These are phyloP conservation scores for Stagonosporopsis cucurbitacearum DNA, from an alignment of 2,329 filamentous ascomycete species.

Conservation along the genomic window DNA sequence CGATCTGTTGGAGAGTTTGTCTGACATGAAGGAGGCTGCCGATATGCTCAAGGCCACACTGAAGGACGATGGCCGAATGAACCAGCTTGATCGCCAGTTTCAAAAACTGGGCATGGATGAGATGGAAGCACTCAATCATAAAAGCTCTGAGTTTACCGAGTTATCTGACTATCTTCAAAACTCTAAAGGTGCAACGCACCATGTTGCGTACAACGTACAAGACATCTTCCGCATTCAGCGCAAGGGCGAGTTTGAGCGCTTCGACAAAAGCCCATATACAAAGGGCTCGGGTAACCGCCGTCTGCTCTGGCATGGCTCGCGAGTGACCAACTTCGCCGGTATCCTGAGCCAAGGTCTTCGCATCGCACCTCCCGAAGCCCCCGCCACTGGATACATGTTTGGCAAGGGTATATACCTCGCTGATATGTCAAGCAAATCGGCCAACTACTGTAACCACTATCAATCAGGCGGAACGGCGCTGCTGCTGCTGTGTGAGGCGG, in stretches of 20 bases:
- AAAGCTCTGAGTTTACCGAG: constrained; percentile 67
- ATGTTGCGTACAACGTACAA: constrained; percentile 65
- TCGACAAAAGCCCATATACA: constrained; percentile 63
- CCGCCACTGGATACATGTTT: constrained; percentile 83
- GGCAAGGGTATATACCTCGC: constrained; percentile 89
- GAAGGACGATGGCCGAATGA: constrained; percentile 58
- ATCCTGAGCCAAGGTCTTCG: constrained; percentile 86
- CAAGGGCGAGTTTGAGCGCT: constrained; percentile 72
- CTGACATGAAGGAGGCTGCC: constrained; percentile 83
- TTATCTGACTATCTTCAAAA: constrained; percentile 71
- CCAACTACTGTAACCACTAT: constrained; percentile 72
- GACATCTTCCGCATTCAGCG: constrained; percentile 86
- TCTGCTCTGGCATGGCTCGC: constrained; percentile 87
- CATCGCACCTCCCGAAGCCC: constrained; percentile 87
- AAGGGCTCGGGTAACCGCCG: constrained; percentile 69
- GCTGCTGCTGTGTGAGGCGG: constrained; percentile 82
- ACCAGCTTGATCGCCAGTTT: constrained; percentile 76
- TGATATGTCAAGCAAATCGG: constrained; percentile 80
- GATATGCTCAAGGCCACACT: constrained; percentile 75
- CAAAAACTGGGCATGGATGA: constrained; percentile 73
- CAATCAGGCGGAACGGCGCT: constrained; percentile 74
- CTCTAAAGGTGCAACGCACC: constrained; percentile 72
- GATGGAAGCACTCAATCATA: constrained; percentile 71
- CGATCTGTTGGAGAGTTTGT: constrained; percentile 78
- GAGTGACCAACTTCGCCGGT: constrained; percentile 83